Percentiles rank a stretch among this genome's conserved stretches.
Conservation (phyloP, 2,329 filamentous ascomycete genomes). For the Clonostachys rosea region DNA sequence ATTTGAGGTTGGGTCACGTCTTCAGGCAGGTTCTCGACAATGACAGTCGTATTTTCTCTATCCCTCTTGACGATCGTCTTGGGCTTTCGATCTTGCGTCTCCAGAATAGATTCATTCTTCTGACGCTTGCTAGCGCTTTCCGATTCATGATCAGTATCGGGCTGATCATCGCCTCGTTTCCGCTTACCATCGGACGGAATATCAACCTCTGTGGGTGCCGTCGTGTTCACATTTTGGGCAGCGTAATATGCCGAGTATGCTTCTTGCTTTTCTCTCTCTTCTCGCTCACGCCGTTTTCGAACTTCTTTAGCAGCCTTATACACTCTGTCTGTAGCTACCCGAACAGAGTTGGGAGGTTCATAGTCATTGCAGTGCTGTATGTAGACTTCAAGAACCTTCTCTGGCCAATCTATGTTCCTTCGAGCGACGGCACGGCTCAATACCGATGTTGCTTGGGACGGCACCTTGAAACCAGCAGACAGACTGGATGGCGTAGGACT, state of each 20-base stretch:
- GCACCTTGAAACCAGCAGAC: constrained; percentile 52
- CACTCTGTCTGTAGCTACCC: constrained; percentile 68
- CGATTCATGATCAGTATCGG: constrained; percentile 30
- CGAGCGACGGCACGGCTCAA: constrained; percentile 65
- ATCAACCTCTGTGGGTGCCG: constrained; percentile 13
- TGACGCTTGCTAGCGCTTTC: constrained; percentile 63
- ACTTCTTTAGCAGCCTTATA: constrained; percentile 64
- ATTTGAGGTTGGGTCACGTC: constrained; percentile 68
- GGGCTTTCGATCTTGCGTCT: not conserved
- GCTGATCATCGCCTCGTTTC: constrained; percentile 60
- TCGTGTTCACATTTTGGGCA: constrained; percentile 18
- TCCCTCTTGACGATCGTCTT: constrained; percentile 61
- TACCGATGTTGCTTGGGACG: constrained; percentile 70
- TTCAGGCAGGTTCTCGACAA: constrained; percentile 71
- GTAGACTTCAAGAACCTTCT: constrained; percentile 70
- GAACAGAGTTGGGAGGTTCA: constrained; percentile 71
- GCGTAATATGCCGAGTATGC: constrained; percentile 37
- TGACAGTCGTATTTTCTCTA: constrained; percentile 82
- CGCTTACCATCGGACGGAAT: constrained; percentile 53
- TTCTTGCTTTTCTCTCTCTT: constrained; percentile 56
- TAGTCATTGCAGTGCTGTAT: constrained; percentile 84
- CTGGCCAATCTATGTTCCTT: constrained; percentile 68
- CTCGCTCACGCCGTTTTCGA: constrained; percentile 58
- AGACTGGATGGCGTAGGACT: constrained; percentile 44
- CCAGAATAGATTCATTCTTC: constrained; percentile 33